These are phyloP conservation scores for Suillus subalutaceus DNA, from an alignment of 768 basidiomycete genomes.

Conservation along the genomic window DNA sequence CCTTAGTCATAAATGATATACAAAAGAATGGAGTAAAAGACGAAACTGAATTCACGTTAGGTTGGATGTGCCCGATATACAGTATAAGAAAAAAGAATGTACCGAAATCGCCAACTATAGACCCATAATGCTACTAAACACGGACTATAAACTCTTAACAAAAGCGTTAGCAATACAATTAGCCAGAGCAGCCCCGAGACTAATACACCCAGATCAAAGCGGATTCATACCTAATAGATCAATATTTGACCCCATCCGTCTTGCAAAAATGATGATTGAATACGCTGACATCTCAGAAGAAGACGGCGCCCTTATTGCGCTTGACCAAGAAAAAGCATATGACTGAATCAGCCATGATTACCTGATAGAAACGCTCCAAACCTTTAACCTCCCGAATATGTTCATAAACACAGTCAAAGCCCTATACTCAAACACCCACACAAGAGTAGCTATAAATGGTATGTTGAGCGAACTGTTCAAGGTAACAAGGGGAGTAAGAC, in stretches of 20 bases:
- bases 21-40: too few species aligned
- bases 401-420: conserved; percentile 28
- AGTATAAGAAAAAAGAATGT: conserved; percentile 43
- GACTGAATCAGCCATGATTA: conserved; percentile 39
- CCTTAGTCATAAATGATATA: too few species aligned
- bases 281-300: conserved; percentile 24
- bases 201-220: conserved; percentile 41
- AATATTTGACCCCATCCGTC: conserved; percentile 37
- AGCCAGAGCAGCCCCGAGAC: not conserved
- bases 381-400: conserved; percentile 25
- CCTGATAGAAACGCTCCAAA: conserved; percentile 30
- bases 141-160: conserved; percentile 37
- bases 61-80: conserved; percentile 41
- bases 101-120: conserved; percentile 38
- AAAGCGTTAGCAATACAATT: conserved; percentile 28
- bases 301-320: conserved; percentile 31
- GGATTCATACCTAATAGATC: conserved; percentile 39
- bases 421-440: conserved; percentile 34
- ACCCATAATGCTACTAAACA: conserved; percentile 41
- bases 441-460: conserved; percentile 39
- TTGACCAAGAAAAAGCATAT: conserved; percentile 46
- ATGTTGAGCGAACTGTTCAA: conserved; percentile 16
- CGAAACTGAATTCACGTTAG: conserved; percentile 11
- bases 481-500: conserved; percentile 32
- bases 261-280: conserved; percentile 27